Evolutionary conservation across 2,329 filamentous ascomycete species (phyloP).

Genomic region (Fusarium sp.): DNA sequence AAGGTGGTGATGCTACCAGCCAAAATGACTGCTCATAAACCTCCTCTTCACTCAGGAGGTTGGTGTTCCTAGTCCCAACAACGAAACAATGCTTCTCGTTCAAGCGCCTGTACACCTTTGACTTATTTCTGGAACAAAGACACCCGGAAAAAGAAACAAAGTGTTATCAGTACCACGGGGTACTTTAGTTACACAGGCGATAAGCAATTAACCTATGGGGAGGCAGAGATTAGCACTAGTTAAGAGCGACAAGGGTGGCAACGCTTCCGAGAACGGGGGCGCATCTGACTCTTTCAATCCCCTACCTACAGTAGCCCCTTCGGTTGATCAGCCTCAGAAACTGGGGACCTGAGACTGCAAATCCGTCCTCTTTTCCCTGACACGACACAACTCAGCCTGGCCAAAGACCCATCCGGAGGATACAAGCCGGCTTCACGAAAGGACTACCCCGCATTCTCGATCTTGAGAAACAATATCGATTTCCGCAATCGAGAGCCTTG

Average conservation of each 20-base stretch:
- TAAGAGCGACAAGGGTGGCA: conserved; percentile 19
- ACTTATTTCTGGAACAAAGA: conserved; percentile 8
- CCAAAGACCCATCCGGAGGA: background rate
- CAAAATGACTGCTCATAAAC: conserved; percentile 25
- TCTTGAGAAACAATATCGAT: background rate
- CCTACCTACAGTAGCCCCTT: background rate
- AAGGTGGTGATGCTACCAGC: conserved; percentile 2
- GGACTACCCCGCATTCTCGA: conserved; percentile 13
- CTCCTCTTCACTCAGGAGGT: background rate
- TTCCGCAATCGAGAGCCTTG: conserved; percentile 13
- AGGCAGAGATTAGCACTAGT: conserved; percentile 25
- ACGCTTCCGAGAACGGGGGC: conserved; percentile 36
- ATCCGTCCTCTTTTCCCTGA: background rate
- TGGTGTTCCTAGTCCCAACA: background rate
- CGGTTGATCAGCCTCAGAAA: conserved; percentile 21
- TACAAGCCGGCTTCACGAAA: background rate
- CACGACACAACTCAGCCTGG: conserved; percentile 13
- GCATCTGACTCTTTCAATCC: conserved; percentile 29
- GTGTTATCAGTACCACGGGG: conserved; percentile 13
- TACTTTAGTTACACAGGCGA: conserved; percentile 13
- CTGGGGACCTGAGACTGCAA: conserved; percentile 3
- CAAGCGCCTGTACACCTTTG: background rate
- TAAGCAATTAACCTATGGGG: conserved; percentile 37
- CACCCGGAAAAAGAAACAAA: background rate
- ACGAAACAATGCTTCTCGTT: background rate